These are phyloP conservation scores for Panaeolus papilionaceus DNA, from an alignment of 768 basidiomycete species.

Conservation along the genomic window DNA sequence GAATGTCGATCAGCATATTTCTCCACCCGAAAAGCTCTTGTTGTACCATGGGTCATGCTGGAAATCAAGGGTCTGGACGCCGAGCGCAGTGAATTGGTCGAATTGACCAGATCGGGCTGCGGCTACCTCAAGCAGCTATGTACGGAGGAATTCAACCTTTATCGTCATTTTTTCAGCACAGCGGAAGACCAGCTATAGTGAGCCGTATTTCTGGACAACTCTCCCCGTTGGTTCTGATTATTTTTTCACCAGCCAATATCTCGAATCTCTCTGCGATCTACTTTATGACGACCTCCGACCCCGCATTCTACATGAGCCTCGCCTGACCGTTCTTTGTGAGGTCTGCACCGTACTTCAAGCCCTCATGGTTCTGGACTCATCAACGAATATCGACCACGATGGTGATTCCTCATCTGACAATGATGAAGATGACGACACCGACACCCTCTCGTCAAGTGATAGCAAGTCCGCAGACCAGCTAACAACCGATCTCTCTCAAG, in stretches of 20 bases:
- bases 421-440: constrained; percentile 31
- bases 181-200: constrained; percentile 72
- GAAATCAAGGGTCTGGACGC: constrained; percentile 89
- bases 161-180: constrained; percentile 84
- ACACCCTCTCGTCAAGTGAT: constrained; percentile 8
- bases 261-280: constrained; percentile 92
- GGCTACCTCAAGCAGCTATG: constrained; percentile 93
- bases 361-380: constrained; percentile 90
- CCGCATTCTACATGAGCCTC: constrained; percentile 91
- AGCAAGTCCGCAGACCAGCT: constrained; percentile 37
- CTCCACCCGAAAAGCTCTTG: constrained; percentile 68
- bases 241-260: constrained; percentile 65
- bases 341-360: constrained; percentile 95
- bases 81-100: constrained; percentile 80
- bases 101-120: constrained; percentile 92
- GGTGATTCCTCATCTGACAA: constrained; percentile 26
- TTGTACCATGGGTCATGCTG: constrained; percentile 75
- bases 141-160: constrained; percentile 87
- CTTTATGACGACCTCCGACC: constrained; percentile 96
- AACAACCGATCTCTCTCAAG: constrained; percentile 42
- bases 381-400: constrained; percentile 32
- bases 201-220: constrained; percentile 24
- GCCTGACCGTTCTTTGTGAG: constrained; percentile 87
- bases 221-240: constrained; percentile 16
- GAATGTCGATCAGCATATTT: constrained; percentile 94